Base-by-base conservation (phyloP, 2,329 filamentous ascomycete genomes). In the Cylindrodendrum hubeiense region DNA sequence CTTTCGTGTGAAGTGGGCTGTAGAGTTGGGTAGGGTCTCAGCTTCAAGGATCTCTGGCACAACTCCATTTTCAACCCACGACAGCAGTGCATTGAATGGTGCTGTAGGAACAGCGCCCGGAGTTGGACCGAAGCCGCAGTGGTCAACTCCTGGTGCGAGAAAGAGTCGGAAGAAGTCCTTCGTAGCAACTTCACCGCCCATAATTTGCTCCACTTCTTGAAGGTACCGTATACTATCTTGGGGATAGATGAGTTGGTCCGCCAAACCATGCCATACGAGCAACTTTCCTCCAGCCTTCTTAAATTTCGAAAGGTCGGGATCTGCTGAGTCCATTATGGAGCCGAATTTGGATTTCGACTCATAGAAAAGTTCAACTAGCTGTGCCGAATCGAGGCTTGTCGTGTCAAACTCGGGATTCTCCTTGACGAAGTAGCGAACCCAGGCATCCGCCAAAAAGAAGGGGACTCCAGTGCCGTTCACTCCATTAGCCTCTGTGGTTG, bases 241-340 rank as follows among this genome's bases (percentile, higher is more conserved):
- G 5, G 46, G 33, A 33, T 37, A 58, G 13, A 65, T 61, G 5
- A 65, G 2, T 17, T 61, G 44, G 30, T 65, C 63, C 5, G 56
- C 52, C 46, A 60, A 15, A 9, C 82, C 81, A 64, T 84, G 82
- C 70, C 78, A 83, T 33, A 80, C 73, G 15, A 84, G 17, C 2
- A 84, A 53, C 69, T 83, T 84, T 28, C 79, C 79, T 10, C 82
- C 82, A 2, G 70, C 70, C 7, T 64, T 64, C 21, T 68, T 71
- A 62, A 78, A 81, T 1, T 65, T 62, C 0, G 68, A 51, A 1
- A 80, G 59, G 15, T 74, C 74, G 47, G 77, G 67, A 37, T 77
- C 70, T 9, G 67, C 65, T 4, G 77, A 76, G 24, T 72, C 72
- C 9, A 66, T 58, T 6, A 66, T 51, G 2, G 39, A 41, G n/a